These are phyloP conservation scores for Macrophomina tecta DNA, from an alignment of 2,329 filamentous ascomycete species.

Conservation along the genomic window DNA sequence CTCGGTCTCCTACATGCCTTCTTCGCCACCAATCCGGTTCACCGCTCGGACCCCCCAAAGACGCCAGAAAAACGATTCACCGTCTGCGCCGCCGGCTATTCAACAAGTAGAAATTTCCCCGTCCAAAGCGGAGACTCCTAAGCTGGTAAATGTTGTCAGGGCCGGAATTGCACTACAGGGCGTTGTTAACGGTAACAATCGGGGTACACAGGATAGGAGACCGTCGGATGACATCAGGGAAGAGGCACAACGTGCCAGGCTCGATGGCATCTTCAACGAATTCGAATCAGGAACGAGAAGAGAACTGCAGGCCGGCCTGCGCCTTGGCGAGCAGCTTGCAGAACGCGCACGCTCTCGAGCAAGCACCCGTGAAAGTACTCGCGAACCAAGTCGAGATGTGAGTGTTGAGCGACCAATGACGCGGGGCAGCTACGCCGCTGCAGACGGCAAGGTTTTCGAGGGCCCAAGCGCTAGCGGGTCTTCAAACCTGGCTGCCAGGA, in stretches of 20 bases:
- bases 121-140: slow-evolving; percentile 17
- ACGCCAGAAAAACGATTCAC: slow-evolving; percentile 34
- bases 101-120: slow-evolving; percentile 32
- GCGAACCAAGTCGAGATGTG: not conserved
- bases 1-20: slow-evolving; percentile 28
- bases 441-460: slow-evolving; percentile 35
- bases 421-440: slow-evolving; percentile 8
- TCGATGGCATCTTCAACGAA: slow-evolving; percentile 47
- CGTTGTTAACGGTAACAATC: slow-evolving; percentile 40
- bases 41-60: slow-evolving; percentile 38
- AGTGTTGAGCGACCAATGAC: slow-evolving; percentile 17
- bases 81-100: slow-evolving; percentile 40
- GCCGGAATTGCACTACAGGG: slow-evolving; percentile 48
- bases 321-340: slow-evolving; percentile 47
- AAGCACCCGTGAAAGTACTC: not conserved
- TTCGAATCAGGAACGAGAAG: slow-evolving; percentile 47
- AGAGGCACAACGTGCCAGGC: slow-evolving; percentile 32
- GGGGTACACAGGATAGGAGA: slow-evolving; percentile 31
- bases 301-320: slow-evolving; percentile 46
- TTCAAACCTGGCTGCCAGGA: slow-evolving; percentile 33
- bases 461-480: slow-evolving; percentile 32
- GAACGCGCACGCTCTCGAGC: slow-evolving; percentile 32
- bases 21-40: slow-evolving; percentile 34
- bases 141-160: slow-evolving; percentile 43
- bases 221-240: slow-evolving; percentile 33